Evolutionary conservation across 441 rosid genomes (phyloP).

Genomic region (Euphorbia schlechtendalii): DNA sequence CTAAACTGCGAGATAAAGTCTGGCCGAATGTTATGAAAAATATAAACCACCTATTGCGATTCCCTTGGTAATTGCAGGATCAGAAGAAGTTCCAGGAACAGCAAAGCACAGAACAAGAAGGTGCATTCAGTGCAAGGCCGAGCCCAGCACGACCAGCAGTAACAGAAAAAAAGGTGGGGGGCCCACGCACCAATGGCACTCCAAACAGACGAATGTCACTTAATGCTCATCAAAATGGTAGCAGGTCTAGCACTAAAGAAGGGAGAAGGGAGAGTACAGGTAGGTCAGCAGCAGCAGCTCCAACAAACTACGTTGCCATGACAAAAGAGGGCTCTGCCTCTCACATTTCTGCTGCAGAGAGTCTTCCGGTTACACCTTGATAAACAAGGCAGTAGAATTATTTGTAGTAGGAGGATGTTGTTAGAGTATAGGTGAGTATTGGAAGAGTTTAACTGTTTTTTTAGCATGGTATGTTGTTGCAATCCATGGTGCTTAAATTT

Average conservation of each 20-base stretch:
- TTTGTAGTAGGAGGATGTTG: no score
- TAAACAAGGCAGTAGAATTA: background rate
- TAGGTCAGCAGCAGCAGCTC: constrained; percentile 59
- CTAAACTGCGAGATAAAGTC: background rate
- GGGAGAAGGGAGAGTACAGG: constrained; percentile 59
- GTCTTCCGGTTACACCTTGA: constrained; percentile 65
- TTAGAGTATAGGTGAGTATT: no score
- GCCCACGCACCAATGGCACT: constrained; percentile 60
- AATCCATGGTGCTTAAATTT: no score
- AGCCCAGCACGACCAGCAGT: constrained; percentile 78
- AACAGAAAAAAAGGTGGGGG: constrained; percentile 54
- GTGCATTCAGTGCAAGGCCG: constrained; percentile 59
- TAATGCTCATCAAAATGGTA: constrained; percentile 69
- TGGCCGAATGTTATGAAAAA: no score
- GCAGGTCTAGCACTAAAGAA: constrained; percentile 57
- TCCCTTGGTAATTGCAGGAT: no score
- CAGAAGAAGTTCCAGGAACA: constrained; percentile 85
- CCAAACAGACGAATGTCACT: constrained; percentile 76
- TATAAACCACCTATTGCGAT: no score
- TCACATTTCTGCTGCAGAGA: constrained; percentile 59
- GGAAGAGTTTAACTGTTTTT: no score
- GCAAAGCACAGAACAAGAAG: constrained; percentile 74
- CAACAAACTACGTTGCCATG: constrained; percentile 64
- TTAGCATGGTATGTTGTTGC: no score
- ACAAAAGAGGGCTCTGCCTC: constrained; percentile 80